Evolutionary conservation across 768 basidiomycete species (phyloP).

Genomic region (Chalciporus sphaerocephalus): DNA sequence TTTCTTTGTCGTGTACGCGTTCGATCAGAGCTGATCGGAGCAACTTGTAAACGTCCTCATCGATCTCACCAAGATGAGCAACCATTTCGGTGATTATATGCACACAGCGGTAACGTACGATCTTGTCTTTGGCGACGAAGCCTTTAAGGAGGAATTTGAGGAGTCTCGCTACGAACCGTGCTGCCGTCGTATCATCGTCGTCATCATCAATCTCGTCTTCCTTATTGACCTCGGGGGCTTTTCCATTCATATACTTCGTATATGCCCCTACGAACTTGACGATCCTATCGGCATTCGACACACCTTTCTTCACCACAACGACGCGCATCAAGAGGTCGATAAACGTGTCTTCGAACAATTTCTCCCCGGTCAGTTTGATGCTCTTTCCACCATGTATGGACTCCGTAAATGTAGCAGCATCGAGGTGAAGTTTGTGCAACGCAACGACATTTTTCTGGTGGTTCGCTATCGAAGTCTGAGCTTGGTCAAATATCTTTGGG

Average conservation of each 20-base stretch:
- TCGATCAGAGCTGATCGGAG: conserved; percentile 65
- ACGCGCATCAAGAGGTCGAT: conserved; percentile 55
- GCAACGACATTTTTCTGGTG: conserved; percentile 88
- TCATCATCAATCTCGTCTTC: conserved; percentile 40
- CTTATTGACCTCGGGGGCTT: conserved; percentile 41
- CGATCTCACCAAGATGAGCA: conserved; percentile 74
- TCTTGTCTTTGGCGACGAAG: conserved; percentile 83
- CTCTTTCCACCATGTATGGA: conserved; percentile 44
- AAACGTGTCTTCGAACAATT: conserved; percentile 66
- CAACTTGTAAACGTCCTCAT: conserved; percentile 67
- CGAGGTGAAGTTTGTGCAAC: conserved; percentile 71
- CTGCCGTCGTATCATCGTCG: conserved; percentile 63
- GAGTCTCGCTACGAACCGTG: conserved; percentile 64
- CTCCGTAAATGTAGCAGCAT: conserved; percentile 54
- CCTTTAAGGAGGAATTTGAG: conserved; percentile 73
- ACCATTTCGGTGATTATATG: conserved; percentile 79
- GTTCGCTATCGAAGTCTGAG: conserved; percentile 65
- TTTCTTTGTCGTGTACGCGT: conserved; percentile 76
- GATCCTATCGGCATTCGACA: conserved; percentile 64
- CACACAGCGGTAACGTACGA: conserved; percentile 73
- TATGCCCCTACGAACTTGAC: conserved; percentile 83
- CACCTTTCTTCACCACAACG: conserved; percentile 77
- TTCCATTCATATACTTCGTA: conserved; percentile 68
- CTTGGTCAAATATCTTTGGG: conserved; percentile 72
- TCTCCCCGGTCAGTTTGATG: conserved; percentile 68